Percentiles rank a stretch among this genome's conserved stretches.
Conservation (phyloP, 2,329 filamentous ascomycete genomes). For the Ophiostoma triangulosporum region DNA sequence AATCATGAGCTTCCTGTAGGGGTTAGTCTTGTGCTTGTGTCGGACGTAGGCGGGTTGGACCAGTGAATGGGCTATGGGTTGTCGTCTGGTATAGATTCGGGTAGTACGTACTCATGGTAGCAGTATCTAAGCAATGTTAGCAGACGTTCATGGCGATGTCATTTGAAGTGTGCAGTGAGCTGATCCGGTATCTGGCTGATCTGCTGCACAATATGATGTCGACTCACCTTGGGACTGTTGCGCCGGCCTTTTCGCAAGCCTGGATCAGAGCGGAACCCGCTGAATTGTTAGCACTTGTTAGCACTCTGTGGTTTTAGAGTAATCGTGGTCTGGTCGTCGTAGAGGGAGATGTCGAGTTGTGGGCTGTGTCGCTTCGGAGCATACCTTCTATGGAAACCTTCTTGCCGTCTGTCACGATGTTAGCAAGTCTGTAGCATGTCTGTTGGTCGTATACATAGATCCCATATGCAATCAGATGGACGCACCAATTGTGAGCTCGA, state of each 20-base stretch:
- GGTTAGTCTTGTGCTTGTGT: slow-evolving; percentile 16
- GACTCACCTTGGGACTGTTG: slow-evolving; percentile 67
- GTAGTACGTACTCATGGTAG: slow-evolving; percentile 65
- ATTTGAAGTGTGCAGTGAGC: background rate
- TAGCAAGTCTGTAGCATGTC: background rate
- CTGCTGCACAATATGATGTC: background rate
- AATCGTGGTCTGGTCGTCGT: background rate
- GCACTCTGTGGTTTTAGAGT: background rate
- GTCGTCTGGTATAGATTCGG: slow-evolving; percentile 12
- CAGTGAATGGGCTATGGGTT: too few relatives aligned
- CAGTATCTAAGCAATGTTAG: slow-evolving; percentile 59
- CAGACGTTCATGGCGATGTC: background rate
- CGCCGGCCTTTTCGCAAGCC: slow-evolving; percentile 95
- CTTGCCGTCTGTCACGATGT: slow-evolving; percentile 64
- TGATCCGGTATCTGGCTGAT: too few relatives aligned
- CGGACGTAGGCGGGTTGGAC: too few relatives aligned
- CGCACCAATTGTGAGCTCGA: slow-evolving; percentile 90
- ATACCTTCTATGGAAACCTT: slow-evolving; percentile 96
- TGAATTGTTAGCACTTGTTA: slow-evolving; percentile 24
- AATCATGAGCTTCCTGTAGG: slow-evolving; percentile 81
- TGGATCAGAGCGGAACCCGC: slow-evolving; percentile 95
- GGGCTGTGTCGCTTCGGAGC: slow-evolving; percentile 1
- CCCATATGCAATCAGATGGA: slow-evolving; percentile 10
- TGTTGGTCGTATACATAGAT: slow-evolving; percentile 1
- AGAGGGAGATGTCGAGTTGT: background rate